Conservation (phyloP, 2,329 filamentous ascomycete genomes). For the Didymella sp. region DNA sequence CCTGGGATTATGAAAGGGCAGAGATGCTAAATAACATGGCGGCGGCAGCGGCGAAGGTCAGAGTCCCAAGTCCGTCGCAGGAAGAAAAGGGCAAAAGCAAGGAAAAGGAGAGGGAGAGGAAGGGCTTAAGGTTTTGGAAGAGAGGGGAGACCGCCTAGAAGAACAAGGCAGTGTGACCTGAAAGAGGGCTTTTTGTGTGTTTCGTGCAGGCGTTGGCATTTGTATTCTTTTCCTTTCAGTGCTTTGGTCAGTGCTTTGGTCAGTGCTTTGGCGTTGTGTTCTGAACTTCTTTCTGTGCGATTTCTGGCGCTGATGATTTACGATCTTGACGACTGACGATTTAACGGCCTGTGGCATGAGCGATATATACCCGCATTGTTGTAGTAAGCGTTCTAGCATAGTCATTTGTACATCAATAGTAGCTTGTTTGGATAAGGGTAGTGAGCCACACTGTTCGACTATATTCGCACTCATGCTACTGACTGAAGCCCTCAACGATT, state of each 20-base stretch:
- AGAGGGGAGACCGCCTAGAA: constrained; percentile 18
- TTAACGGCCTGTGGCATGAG: constrained; percentile 14
- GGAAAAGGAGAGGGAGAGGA: constrained; percentile 26
- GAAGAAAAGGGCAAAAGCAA: constrained; percentile 10
- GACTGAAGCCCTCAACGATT: no score
- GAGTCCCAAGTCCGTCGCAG: background rate
- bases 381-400: constrained; percentile 10
- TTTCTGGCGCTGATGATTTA: background rate
- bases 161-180: background rate
- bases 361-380: constrained; percentile 20
- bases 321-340: constrained; percentile 14
- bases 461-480: no score
- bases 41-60: constrained; percentile 18
- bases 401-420: constrained; percentile 7
- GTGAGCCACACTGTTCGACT: no score
- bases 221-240: background rate
- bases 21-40: constrained; percentile 52
- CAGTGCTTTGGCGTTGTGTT: background rate
- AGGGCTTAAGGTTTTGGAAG: constrained; percentile 34
- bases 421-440: no score
- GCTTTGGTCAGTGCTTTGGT: no score
- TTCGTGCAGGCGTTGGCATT: background rate
- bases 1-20: constrained; percentile 53
- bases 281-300: background rate
- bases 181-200: background rate